phyloP scores from a whole-genome alignment of 352 stramenopile species.

The Plasmopara viticola region DNA sequence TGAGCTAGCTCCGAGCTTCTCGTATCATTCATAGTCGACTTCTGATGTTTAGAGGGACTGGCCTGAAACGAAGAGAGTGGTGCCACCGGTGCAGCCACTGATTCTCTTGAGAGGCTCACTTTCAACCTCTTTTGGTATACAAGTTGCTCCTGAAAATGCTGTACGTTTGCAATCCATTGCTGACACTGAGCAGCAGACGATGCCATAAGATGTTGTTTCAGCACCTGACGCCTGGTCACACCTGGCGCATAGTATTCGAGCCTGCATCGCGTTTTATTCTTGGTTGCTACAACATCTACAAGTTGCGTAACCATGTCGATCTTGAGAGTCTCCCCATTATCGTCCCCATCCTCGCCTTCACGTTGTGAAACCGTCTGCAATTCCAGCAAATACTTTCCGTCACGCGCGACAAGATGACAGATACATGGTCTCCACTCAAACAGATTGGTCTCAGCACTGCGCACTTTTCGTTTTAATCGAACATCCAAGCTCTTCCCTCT shows the following conservation, averaged over 20 bases:
- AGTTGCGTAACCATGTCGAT: constrained; percentile 47
- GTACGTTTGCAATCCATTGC: constrained; percentile 51
- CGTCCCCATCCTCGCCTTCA: constrained; percentile 19
- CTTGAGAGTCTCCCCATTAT: constrained; percentile 11
- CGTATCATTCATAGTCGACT: background rate
- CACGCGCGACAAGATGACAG: constrained; percentile 32
- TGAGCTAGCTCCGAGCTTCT: constrained; percentile 9
- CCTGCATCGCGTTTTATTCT: constrained; percentile 54
- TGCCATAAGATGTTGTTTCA: constrained; percentile 65
- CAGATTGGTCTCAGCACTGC: constrained; percentile 48
- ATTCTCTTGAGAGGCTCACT: constrained; percentile 7
- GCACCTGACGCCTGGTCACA: constrained; percentile 8
- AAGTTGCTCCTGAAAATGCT: constrained; percentile 26
- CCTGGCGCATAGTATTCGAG: constrained; percentile 33
- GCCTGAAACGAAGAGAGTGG: constrained; percentile 14
- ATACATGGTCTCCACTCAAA: constrained; percentile 59
- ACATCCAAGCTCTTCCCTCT: constrained; percentile 12
- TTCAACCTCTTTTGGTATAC: constrained; percentile 23
- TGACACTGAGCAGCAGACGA: constrained; percentile 55
- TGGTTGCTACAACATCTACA: constrained; percentile 41
- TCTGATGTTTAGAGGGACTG: constrained; percentile 1
- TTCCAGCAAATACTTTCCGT: constrained; percentile 30
- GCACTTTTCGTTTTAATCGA: constrained; percentile 58
- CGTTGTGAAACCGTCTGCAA: constrained; percentile 17
- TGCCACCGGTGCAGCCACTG: constrained; percentile 13